Base-by-base conservation (phyloP, 805 yeast species). In the Saturnispora zaruensis region DNA sequence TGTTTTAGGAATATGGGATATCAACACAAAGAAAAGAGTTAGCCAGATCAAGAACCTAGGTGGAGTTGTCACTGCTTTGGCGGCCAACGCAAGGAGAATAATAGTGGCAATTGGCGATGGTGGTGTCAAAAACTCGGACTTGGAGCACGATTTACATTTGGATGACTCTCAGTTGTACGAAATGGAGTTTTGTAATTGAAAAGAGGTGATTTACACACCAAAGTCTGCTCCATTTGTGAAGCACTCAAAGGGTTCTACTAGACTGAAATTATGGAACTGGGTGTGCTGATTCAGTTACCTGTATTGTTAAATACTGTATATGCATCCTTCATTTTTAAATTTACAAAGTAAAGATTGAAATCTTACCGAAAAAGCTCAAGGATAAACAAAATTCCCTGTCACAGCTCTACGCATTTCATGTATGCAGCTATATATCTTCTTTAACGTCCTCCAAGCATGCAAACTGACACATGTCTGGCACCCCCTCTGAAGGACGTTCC, bases 1-100 rank as follows among this genome's bases (percentile, higher is more conserved):
- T 1, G 51, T 62, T 16, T 48, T 66, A 14, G 64, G 67, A 44
- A 45, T 63, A 3, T 66, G 70, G 70, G 68, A 66, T 49, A 58
- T 58, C 44, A 49, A 54, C 21, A 51, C 57, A 3, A 64, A 61
- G 49, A 65, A 47, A 41, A 41, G 50, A 9, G 42, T 24, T 24
- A 28, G 33, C 11, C 50, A 47, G 20, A 47, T 47, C 9, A 41
- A 33, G n/a, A 47, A 47, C 20, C n/a, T 47, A 16, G 38, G 28
- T 9, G 50, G 50, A 14, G 24, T 18, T 21, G 41, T 47, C 9
- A 47, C 45, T 6, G 50, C 50, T 23, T 6, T 47, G 20, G 45
- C 50, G 21, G 25, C 42, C 9, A 28, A 40, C 24, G 6, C 21
- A 4, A 24, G 13, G 8, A 41, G 25, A 16, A 24, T 47, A 9